Evolutionary conservation across 257 asterid genomes (phyloP), one percentile per base, ranked within the genome.

Genomic region (Solanum pinnatisectum): DNA sequence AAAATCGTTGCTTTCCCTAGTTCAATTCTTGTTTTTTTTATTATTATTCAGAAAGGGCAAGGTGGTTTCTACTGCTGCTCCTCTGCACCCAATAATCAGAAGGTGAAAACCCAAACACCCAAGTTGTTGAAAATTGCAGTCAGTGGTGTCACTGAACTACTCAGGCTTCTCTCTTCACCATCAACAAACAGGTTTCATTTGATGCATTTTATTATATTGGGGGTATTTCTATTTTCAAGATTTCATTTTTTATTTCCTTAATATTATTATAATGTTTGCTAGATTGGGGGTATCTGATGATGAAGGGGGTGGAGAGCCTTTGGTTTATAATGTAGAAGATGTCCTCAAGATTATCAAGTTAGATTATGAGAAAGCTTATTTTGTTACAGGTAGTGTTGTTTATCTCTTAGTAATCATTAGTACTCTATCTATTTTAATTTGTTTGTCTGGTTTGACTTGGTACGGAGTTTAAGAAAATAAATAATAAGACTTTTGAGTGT

Each of bases 341-440:
- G 92, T 96, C 85, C 91, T 95, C 71, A 89, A 88, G 42, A 87
- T 93, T 87, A 94, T 96, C 90, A 92, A 91, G 90, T 90, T 93
- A 14, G 98, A 96, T 88, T 96, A 92, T 71, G 95, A 92, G 88
- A 94, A 92, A 49, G 96, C 96, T 74, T 96, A 96, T 90, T 96
- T 96, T 90, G 97, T 95, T 27, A 96, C 99, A 89, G 98, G 98
- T 93, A 88, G 67, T 74, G 1, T 32, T 70, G 42, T 82, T 23
- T 23, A 32, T 85, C 71, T 67, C 33, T 90, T 84, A 36, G 22
- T 56, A 60, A 33, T 35, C 36, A 16, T 70, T 32, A 71, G 3
- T 67, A 23, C 10, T 25, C 9, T 16, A 2, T 63, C 1, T 10
- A 5, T 63, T 23, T 63, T 10, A 12, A 67, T 67, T 67, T 67